These are phyloP conservation scores for Nemania sp. DNA, from an alignment of 2,329 filamentous ascomycete genomes.

Conservation along the genomic window DNA sequence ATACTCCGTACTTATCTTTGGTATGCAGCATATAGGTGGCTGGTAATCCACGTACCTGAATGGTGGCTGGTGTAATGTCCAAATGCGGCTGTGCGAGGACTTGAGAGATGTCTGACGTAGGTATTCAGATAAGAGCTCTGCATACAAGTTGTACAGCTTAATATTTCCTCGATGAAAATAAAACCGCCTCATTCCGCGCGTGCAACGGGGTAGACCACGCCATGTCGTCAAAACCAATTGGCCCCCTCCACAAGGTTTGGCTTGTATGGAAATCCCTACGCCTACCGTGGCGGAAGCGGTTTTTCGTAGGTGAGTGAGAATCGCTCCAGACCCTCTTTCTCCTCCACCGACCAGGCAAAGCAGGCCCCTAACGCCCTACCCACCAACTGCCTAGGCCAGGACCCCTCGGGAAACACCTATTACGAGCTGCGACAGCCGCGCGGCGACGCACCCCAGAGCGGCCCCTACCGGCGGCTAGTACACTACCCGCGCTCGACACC, in stretches of 20 bases:
- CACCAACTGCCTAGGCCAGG: slow-evolving; percentile 66
- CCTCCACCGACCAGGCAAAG: not conserved
- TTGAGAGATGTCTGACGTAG: not conserved
- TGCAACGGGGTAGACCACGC: not conserved
- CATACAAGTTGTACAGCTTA: not conserved
- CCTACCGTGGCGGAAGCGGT: slow-evolving; percentile 72
- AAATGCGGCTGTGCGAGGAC: too few relatives aligned
- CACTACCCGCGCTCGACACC: slow-evolving; percentile 67
- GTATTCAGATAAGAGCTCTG: not conserved
- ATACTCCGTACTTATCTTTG: too few relatives aligned
- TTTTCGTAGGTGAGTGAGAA: slow-evolving; percentile 67
- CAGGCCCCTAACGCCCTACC: not conserved
- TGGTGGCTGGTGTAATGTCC: not conserved
- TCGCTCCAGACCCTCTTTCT: too few relatives aligned
- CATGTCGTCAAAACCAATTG: slow-evolving; percentile 56
- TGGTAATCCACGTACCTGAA: not conserved
- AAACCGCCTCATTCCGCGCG: slow-evolving; percentile 22
- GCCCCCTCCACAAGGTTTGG: slow-evolving; percentile 61
- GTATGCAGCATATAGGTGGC: not conserved
- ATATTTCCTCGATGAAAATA: not conserved
- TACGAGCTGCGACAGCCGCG: slow-evolving; percentile 73
- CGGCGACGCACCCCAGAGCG: slow-evolving; percentile 45
- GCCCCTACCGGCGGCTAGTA: slow-evolving; percentile 69
- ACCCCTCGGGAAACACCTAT: slow-evolving; percentile 75
- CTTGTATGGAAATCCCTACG: slow-evolving; percentile 72